A percentile compares a stretch with the other conserved stretches of the same genome.
Conservation (phyloP, 192 early-diverging fungal species). For the Allomyces arbusculus region DNA sequence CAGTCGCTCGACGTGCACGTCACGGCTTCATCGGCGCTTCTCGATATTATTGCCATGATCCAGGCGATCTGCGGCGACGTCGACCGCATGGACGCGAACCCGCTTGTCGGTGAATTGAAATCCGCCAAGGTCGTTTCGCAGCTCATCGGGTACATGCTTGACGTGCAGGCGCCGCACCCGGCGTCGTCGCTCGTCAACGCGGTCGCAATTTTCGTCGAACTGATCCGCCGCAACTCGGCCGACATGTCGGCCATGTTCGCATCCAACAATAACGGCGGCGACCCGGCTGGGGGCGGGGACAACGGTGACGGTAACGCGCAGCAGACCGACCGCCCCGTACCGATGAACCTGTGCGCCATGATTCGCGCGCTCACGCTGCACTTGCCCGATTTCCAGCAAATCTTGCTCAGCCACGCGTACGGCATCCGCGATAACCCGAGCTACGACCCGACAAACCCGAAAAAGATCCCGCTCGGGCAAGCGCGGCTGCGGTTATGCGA, state of each 20-base stretch:
- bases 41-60: constrained; percentile 66
- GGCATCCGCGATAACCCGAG: constrained; percentile 12
- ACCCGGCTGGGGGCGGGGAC: neutral
- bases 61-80: constrained; percentile 44
- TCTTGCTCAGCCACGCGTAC: constrained; percentile 48
- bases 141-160: constrained; percentile 77
- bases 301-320: constrained; percentile 10
- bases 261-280: neutral
- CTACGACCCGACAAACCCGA: constrained; percentile 53
- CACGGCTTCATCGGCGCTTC: constrained; percentile 54
- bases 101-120: constrained; percentile 40
- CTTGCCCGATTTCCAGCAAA: constrained; percentile 51
- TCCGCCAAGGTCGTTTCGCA: constrained; percentile 44
- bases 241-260: neutral
- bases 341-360: constrained; percentile 75
- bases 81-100: constrained; percentile 42
- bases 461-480: constrained; percentile 67
- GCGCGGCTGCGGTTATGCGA: constrained; percentile 92
- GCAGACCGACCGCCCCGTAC: constrained; percentile 10
- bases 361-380: constrained; percentile 62
- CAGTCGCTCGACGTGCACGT: constrained; percentile 52
- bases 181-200: constrained; percentile 82
- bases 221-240: constrained; percentile 81
- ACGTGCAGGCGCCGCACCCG: constrained; percentile 45
- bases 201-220: constrained; percentile 89